Base-by-base conservation (phyloP, 176 grass and related monocot genomes). In the Coix lacrymajobi region DNA sequence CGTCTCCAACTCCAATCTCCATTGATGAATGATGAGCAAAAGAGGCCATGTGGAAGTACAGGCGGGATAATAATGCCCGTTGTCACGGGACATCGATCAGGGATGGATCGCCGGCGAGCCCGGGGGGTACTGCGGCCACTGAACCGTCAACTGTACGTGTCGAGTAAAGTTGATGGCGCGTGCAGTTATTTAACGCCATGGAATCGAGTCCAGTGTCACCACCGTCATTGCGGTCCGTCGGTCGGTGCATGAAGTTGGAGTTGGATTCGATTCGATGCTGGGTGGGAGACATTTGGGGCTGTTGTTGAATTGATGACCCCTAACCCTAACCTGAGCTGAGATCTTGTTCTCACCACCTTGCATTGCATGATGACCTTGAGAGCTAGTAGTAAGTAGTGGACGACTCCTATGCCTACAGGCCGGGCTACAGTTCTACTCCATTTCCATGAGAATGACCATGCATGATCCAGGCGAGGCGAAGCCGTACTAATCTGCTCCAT, bases 361-460 rank as follows among this genome's bases (percentile, higher is more conserved):
- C 77, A 85, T 19, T 20, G 39, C 77, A 85, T 89, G 83, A 73
- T 82, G 88, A 3, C 65, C 86, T 71, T 71, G 63, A 78, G n/a
- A 39, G 26, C 62, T 37, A 22, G 71, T 45, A 51, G 34, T 31
- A 7, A 69, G 48, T 22, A 22, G 49, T 60, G 69, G 63, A 40
- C 32, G 60, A 14, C 43, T 16, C 14, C 45, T 48, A 7, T n/a
- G n/a, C n/a, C 15, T 37, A n/a, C n/a, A n/a, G n/a, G n/a, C n/a
- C n/a, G n/a, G n/a, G 36, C 36, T 37, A 7, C 36, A 7, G 36
- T 37, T 49, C 13, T 52, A 22, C 49, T 54, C 51, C 51, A n/a
- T 54, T 20, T 54, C 51, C 51, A n/a, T n/a, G 51, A 56, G 20
- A n/a, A 48, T 48, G 10, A n/a, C n/a, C 3, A 22, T 6, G 39